Evolutionary conservation across 2,329 filamentous ascomycete genomes (phyloP).

Genomic region (Orbilia blumenaviensis): DNA sequence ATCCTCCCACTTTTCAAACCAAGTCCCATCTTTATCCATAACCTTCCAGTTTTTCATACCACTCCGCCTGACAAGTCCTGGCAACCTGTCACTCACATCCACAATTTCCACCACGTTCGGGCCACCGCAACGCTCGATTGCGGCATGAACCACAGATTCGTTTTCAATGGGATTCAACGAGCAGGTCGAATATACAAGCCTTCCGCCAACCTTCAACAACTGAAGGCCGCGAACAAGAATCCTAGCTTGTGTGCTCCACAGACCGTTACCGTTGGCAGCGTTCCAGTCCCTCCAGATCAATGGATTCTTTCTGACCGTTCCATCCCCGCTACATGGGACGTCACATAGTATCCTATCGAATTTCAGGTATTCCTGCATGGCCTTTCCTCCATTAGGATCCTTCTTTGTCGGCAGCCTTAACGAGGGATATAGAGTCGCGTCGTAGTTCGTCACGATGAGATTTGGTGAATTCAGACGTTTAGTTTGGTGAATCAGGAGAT

Average conservation of each 20-base stretch:
- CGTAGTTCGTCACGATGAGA: conserved; percentile 95
- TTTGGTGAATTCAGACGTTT: conserved; percentile 97
- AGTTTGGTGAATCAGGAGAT: conserved; percentile 97
- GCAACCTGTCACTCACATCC: conserved; percentile 81
- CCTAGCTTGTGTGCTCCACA: conserved; percentile 85
- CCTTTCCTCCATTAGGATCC: conserved; percentile 65
- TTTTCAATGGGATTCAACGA: conserved; percentile 99
- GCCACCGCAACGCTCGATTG: conserved; percentile 90
- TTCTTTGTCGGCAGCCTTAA: conserved; percentile 78
- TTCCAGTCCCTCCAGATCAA: conserved; percentile 96
- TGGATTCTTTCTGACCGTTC: conserved; percentile 90
- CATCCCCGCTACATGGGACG: conserved; percentile 95
- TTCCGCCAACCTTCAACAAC: conserved; percentile 92
- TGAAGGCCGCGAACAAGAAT: conserved; percentile 92
- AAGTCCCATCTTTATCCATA: conserved; percentile 82
- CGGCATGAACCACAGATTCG: conserved; percentile 86
- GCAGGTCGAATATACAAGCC: conserved; percentile 97
- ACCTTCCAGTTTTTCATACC: conserved; percentile 87
- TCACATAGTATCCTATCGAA: conserved; percentile 97
- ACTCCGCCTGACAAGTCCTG: conserved; percentile 76
- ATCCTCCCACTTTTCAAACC: conserved; percentile 84
- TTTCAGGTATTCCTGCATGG: conserved; percentile 79
- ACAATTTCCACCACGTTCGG: conserved; percentile 80
- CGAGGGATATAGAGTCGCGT: conserved; percentile 93
- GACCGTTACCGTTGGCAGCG: conserved; percentile 83